Evolutionary conservation across 495 filamentous ascomycete genomes (phyloP).

Genomic region (Penicillium lividum): DNA sequence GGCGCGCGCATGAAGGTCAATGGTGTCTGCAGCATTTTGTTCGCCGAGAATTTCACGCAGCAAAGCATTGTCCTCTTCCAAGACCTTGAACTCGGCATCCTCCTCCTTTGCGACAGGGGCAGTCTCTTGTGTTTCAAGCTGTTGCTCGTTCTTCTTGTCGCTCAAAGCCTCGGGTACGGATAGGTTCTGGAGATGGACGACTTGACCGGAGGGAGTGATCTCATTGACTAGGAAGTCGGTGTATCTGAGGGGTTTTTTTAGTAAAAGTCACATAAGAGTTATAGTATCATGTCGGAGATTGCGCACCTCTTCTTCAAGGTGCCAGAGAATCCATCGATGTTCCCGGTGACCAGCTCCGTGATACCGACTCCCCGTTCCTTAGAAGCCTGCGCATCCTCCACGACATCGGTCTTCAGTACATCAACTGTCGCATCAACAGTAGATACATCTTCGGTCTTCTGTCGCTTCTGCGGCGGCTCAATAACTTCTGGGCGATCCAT

Average conservation of each 20-base stretch:
- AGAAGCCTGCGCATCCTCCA: constrained; percentile 31
- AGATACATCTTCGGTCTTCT: constrained; percentile 39
- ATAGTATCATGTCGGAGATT: neutral
- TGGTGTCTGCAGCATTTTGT: constrained; percentile 39
- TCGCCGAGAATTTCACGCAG: constrained; percentile 48
- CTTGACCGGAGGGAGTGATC: constrained; percentile 74
- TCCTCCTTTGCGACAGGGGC: constrained; percentile 17
- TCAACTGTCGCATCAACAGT: constrained; percentile 20
- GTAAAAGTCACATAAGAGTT: neutral
- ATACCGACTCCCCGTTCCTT: constrained; percentile 59
- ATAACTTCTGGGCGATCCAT: constrained; percentile 44
- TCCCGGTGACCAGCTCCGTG: constrained; percentile 51
- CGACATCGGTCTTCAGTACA: constrained; percentile 6
- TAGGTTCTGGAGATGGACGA: constrained; percentile 68
- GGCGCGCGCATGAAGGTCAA: constrained; percentile 48
- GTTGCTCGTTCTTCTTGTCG: constrained; percentile 7
- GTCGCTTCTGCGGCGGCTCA: constrained; percentile 47
- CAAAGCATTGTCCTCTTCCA: constrained; percentile 46
- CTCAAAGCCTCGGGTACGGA: constrained; percentile 25
- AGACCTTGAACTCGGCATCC: constrained; percentile 35
- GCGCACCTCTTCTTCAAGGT: constrained; percentile 60
- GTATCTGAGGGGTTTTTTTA: constrained; percentile 56
- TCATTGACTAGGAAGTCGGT: constrained; percentile 97
- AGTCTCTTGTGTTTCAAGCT: constrained; percentile 10
- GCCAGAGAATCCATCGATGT: constrained; percentile 53